Percentiles rank a stretch among this genome's conserved stretches.
Evolutionary conservation across 257 asterid species (phyloP).

Genomic region (Cruciata laevipes): DNA sequence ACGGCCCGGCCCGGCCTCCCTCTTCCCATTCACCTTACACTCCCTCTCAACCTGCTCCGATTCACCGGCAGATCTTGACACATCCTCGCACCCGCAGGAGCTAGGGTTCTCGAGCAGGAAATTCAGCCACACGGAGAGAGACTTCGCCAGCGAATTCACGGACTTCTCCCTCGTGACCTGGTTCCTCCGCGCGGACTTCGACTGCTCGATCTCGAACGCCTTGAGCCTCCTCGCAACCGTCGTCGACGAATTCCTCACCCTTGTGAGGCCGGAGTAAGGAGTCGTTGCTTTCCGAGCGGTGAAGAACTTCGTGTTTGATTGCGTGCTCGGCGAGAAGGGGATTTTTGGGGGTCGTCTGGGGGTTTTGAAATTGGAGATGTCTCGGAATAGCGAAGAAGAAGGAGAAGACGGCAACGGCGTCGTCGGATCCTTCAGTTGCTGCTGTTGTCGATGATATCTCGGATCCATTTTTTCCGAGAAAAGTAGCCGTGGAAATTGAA

Average conservation of each 20-base stretch:
- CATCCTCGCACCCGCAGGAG: constrained; percentile 68
- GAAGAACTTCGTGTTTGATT: constrained; percentile 39
- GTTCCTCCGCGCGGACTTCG: constrained; percentile 70
- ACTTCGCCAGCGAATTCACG: constrained; percentile 56
- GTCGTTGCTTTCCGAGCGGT: constrained; percentile 51
- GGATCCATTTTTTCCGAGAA: constrained; percentile 11
- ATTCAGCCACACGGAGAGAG: constrained; percentile 88
- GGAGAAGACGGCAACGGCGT: constrained; percentile 37
- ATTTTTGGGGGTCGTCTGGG: constrained; percentile 41
- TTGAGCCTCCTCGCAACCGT: constrained; percentile 56
- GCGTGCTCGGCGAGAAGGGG: constrained; percentile 25
- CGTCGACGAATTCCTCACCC: constrained; percentile 33
- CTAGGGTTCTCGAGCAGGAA: constrained; percentile 71
- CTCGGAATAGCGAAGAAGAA: constrained; percentile 43
- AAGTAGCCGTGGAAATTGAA: background rate
- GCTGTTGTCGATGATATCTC: background rate
- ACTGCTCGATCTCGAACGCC: constrained; percentile 77
- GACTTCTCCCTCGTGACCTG: constrained; percentile 63
- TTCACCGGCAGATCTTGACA: constrained; percentile 49
- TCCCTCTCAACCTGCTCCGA: constrained; percentile 24
- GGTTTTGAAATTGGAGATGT: constrained; percentile 66
- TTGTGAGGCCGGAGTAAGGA: constrained; percentile 39
- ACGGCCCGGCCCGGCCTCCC: constrained; percentile 45
- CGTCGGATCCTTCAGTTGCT: background rate
- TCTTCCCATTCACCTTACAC: constrained; percentile 49